These are phyloP conservation scores for Ceratobasidium papillatum DNA, from an alignment of 1,284 basidiomycete species.

Conservation along the genomic window DNA sequence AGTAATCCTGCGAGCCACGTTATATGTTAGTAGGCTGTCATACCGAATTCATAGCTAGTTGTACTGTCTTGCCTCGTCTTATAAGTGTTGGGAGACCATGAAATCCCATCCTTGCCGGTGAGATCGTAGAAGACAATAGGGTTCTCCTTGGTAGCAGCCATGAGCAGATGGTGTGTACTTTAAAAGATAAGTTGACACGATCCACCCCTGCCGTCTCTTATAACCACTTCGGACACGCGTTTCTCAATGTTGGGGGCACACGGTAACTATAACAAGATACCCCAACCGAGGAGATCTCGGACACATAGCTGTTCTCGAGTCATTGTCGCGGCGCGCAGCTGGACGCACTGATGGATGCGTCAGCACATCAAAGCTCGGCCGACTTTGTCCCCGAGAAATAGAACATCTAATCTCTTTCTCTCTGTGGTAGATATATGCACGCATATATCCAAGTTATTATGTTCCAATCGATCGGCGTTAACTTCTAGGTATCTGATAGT, in stretches of 20 bases:
- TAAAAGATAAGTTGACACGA: not conserved
- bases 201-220: no score
- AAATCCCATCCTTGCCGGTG: not conserved
- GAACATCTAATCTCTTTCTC: not conserved
- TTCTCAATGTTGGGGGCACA: not conserved
- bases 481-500: no score
- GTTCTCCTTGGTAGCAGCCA: not conserved
- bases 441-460: not conserved
- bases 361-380: not conserved
- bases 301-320: not conserved
- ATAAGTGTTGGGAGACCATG: slow-evolving; percentile 22
- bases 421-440: not conserved
- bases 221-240: no score
- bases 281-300: not conserved
- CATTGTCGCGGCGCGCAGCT: not conserved
- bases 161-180: not conserved
- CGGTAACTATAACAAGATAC: not conserved
- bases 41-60: not conserved
- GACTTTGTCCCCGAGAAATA: not conserved
- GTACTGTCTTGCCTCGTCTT: not conserved
- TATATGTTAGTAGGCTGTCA: not conserved
- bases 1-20: slow-evolving; percentile 38
- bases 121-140: slow-evolving; percentile 17
- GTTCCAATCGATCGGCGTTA: not conserved
- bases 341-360: not conserved